Percentiles rank a stretch among this genome's conserved stretches.
Conservation (phyloP, 2,329 filamentous ascomycete genomes). For the Tolypocladium cylindrosporum region DNA sequence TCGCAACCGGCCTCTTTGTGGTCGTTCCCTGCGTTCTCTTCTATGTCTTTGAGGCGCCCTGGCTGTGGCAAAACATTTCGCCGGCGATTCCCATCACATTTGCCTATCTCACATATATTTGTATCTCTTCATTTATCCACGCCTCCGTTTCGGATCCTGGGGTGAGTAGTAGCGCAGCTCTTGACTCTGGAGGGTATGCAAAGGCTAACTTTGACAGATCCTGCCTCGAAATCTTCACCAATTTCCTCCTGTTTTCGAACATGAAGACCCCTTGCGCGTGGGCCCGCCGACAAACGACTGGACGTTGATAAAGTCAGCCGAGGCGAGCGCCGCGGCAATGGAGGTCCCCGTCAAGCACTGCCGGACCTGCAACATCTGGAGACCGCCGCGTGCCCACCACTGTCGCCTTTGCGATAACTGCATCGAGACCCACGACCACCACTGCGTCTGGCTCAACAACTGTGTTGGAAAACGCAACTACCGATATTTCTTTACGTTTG, state of each 20-base stretch:
- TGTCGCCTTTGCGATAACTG: slow-evolving; percentile 96
- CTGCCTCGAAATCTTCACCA: slow-evolving; percentile 85
- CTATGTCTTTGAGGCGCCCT: slow-evolving; percentile 75
- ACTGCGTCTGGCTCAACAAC: slow-evolving; percentile 99
- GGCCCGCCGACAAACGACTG: slow-evolving; percentile 87
- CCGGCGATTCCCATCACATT: slow-evolving; percentile 84
- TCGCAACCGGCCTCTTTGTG: slow-evolving; percentile 75
- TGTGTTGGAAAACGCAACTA: slow-evolving; percentile 96
- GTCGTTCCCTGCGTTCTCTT: slow-evolving; percentile 72
- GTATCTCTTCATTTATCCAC: slow-evolving; percentile 87
- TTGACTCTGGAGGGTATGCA: background rate
- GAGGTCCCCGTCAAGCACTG: slow-evolving; percentile 98
- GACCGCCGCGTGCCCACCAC: slow-evolving; percentile 89
- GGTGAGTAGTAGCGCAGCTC: slow-evolving; percentile 42
- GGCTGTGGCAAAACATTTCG: slow-evolving; percentile 77
- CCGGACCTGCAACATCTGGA: slow-evolving; percentile 96
- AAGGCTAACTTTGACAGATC: slow-evolving; percentile 47
- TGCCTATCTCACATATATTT: slow-evolving; percentile 84
- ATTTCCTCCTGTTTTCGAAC: slow-evolving; percentile 65
- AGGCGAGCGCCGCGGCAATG: slow-evolving; percentile 73
- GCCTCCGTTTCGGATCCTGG: slow-evolving; percentile 89
- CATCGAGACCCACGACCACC: slow-evolving; percentile 93
- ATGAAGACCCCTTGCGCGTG: slow-evolving; percentile 71
- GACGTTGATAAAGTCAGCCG: slow-evolving; percentile 79
- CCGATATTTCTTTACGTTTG: slow-evolving; percentile 92